phyloP scores from a whole-genome alignment of 371 early-diverging fungal genomes.

The Rhizopus arrhizus region DNA sequence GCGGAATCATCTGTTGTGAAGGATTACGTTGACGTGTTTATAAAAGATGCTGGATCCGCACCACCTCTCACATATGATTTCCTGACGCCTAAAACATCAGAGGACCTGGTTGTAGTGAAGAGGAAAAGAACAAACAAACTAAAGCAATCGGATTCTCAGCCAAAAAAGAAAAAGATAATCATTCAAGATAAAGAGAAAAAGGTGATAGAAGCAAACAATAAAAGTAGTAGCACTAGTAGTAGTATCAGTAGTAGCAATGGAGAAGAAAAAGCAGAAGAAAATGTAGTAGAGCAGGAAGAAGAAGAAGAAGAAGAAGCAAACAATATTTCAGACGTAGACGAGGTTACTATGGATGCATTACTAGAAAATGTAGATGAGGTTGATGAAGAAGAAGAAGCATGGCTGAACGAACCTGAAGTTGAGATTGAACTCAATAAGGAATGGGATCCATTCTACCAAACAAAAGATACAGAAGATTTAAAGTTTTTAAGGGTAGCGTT shows the following conservation, averaged over 20 bases:
- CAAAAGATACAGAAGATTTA: constrained; percentile 48
- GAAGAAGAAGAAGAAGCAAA: constrained; percentile 1
- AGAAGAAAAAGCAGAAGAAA: background rate
- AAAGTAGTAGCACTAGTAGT: background rate
- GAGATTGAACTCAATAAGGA: constrained; percentile 3
- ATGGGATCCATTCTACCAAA: constrained; percentile 38
- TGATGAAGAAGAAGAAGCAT: constrained; percentile 9
- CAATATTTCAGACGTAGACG: background rate
- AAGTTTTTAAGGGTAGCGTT: constrained; percentile 43
- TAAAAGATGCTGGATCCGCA: constrained; percentile 4
- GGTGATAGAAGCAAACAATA: background rate
- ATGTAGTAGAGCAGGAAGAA: background rate
- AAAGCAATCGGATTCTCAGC: background rate
- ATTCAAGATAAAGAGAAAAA: background rate
- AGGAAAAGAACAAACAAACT: constrained; percentile 1
- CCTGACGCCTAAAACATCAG: background rate
- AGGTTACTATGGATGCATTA: constrained; percentile 1
- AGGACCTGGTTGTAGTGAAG: background rate
- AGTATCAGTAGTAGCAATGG: background rate
- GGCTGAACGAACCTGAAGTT: background rate
- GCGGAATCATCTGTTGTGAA: background rate
- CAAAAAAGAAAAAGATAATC: background rate
- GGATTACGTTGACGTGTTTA: background rate
- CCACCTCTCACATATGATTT: background rate
- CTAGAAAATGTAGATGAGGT: constrained; percentile 9